A percentile compares a stretch with the other conserved stretches of the same genome.
These are phyloP conservation scores for Moricandia moricandioides DNA, from an alignment of 345 rosid species.

Conservation along the genomic window DNA sequence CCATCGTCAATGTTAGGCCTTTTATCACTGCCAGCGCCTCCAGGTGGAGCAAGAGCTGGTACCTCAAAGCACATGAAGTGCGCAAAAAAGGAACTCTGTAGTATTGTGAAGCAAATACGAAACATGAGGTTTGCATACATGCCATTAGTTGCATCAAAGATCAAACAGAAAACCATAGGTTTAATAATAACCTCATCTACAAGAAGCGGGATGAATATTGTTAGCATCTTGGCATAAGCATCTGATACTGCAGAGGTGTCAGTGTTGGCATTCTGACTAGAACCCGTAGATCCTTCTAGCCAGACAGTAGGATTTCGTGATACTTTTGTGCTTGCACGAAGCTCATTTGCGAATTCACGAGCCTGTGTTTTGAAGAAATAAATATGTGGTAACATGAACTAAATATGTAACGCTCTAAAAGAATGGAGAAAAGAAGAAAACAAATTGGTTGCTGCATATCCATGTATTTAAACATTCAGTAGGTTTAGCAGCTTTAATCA, in stretches of 20 bases:
- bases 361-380: slow-evolving; percentile 50
- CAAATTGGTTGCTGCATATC: not conserved
- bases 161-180: slow-evolving; percentile 8
- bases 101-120: slow-evolving; percentile 33
- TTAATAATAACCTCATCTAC: slow-evolving; percentile 79
- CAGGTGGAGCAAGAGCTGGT: slow-evolving; percentile 89
- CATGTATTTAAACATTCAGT: not conserved
- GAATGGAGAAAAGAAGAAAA: not conserved
- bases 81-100: slow-evolving; percentile 98
- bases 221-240: slow-evolving; percentile 95
- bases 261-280: slow-evolving; percentile 59
- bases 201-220: slow-evolving; percentile 94
- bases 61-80: slow-evolving; percentile 99
- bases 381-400: not conserved
- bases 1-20: slow-evolving; percentile 54
- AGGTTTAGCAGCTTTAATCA: slow-evolving; percentile 1
- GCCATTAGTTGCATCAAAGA: slow-evolving; percentile 6
- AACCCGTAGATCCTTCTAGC: slow-evolving; percentile 90
- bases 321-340: slow-evolving; percentile 98
- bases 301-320: slow-evolving; percentile 90
- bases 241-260: slow-evolving; percentile 95
- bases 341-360: slow-evolving; percentile 98
- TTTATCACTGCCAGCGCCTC: slow-evolving; percentile 66
- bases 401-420: not conserved
- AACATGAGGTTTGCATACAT: slow-evolving; percentile 13